These are phyloP conservation scores for Hysterangium stoloniferum DNA, from an alignment of 768 basidiomycete genomes.

Conservation along the genomic window DNA sequence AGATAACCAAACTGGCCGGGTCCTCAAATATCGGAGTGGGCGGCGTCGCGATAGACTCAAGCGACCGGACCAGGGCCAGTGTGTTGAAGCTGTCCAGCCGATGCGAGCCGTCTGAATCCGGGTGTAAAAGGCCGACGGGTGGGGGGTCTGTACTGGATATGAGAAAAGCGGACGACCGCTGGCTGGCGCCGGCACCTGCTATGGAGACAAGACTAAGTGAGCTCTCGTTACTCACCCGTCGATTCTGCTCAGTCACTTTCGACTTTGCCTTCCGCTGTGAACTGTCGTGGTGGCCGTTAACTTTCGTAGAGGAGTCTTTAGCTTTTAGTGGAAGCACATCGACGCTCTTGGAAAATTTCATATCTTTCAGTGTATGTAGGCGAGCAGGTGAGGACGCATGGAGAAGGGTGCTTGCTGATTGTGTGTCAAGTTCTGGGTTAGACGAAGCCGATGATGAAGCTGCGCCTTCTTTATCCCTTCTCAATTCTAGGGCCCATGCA, in stretches of 20 bases:
- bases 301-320: conserved; percentile 31
- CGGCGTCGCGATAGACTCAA: not conserved
- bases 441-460: conserved; percentile 23
- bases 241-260: conserved; percentile 21
- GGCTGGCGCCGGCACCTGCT: conserved; percentile 3
- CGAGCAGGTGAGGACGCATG: conserved; percentile 17
- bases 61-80: not conserved
- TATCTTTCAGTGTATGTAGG: conserved; percentile 25
- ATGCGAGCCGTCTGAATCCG: not conserved
- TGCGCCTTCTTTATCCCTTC: conserved; percentile 27
- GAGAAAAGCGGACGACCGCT: conserved; percentile 12
- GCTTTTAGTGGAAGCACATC: conserved; percentile 26
- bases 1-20: not conserved
- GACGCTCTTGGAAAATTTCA: conserved; percentile 61
- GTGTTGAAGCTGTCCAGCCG: not conserved
- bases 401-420: conserved; percentile 27
- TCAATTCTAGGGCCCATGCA: conserved; percentile 76
- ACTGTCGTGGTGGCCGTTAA: conserved; percentile 19
- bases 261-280: conserved; percentile 29
- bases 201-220: conserved; percentile 21
- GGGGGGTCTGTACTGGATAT: not conserved
- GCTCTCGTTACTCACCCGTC: conserved; percentile 26
- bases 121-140: not conserved
- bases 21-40: conserved; percentile 3
- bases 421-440: conserved; percentile 31